phyloP scores from a whole-genome alignment of 495 filamentous ascomycete genomes.

The Neurospora discreta region DNA sequence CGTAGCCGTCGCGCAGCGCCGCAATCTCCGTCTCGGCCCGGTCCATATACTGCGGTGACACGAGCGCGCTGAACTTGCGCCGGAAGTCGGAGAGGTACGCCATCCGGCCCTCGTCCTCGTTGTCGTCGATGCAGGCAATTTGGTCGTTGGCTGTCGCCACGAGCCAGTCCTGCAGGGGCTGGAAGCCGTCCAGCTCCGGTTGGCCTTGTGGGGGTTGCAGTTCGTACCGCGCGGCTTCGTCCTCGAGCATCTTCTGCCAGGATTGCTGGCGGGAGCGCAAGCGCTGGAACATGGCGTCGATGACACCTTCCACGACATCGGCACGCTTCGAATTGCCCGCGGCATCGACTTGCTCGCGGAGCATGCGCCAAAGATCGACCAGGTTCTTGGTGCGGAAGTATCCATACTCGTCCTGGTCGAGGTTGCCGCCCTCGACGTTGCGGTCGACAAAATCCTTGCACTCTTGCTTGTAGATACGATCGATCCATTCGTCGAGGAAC shows the following conservation, averaged over 20 bases:
- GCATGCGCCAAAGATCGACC: slow-evolving; percentile 94
- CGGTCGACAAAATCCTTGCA: slow-evolving; percentile 66
- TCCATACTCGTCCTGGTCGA: slow-evolving; percentile 77
- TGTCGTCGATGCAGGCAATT: slow-evolving; percentile 92
- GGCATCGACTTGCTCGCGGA: slow-evolving; percentile 77
- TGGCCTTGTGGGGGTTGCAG: slow-evolving; percentile 23
- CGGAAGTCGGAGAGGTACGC: slow-evolving; percentile 76
- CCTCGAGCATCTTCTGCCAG: slow-evolving; percentile 80
- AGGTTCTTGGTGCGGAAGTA: slow-evolving; percentile 82
- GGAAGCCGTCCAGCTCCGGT: slow-evolving; percentile 62
- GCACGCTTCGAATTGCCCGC: slow-evolving; percentile 68
- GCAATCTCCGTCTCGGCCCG: slow-evolving; percentile 60
- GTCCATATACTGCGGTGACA: slow-evolving; percentile 70
- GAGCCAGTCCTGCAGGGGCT: slow-evolving; percentile 81
- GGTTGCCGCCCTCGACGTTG: slow-evolving; percentile 54
- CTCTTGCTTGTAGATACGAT: slow-evolving; percentile 73
- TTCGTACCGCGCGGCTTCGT: slow-evolving; percentile 67
- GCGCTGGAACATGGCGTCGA: slow-evolving; percentile 85
- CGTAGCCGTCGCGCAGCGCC: slow-evolving; percentile 73
- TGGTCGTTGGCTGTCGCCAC: slow-evolving; percentile 97
- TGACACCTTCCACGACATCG: slow-evolving; percentile 84
- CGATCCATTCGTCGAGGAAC: slow-evolving; percentile 95
- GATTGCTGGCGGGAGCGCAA: slow-evolving; percentile 67
- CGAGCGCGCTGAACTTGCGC: slow-evolving; percentile 62
- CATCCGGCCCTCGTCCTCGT: slow-evolving; percentile 53